phyloP scores from a whole-genome alignment of 2,329 filamentous ascomycete genomes.

The Raffaelea ambrosiae region DNA sequence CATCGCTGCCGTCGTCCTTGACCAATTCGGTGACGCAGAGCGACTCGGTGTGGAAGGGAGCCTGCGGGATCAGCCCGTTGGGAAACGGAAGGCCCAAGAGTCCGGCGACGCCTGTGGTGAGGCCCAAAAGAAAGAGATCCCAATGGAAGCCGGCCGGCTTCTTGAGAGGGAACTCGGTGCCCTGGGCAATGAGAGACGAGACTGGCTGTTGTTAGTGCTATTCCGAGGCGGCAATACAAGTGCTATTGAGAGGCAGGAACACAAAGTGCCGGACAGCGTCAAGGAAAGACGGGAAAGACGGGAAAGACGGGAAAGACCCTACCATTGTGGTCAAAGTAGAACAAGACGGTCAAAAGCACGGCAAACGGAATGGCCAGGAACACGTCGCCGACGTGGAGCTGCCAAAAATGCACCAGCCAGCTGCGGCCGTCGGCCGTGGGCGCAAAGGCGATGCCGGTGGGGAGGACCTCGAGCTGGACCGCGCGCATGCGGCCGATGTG shows the following conservation, averaged over 20 bases:
- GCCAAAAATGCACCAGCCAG: constrained; percentile 80
- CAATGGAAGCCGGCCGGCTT: constrained; percentile 82
- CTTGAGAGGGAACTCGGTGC: constrained; percentile 70
- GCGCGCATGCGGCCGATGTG: constrained; percentile 75
- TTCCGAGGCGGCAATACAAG: too few relatives aligned
- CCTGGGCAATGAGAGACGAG: constrained; percentile 74
- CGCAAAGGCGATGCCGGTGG: constrained; percentile 68
- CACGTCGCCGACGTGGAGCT: constrained; percentile 61
- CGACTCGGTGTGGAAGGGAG: constrained; percentile 71
- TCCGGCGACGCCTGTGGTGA: constrained; percentile 68
- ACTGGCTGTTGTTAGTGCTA: too few relatives aligned
- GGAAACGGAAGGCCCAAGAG: constrained; percentile 72
- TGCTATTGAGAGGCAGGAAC: too few relatives aligned
- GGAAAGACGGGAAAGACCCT: constrained; percentile 14
- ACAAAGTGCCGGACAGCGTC: too few relatives aligned
- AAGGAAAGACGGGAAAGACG: too few relatives aligned
- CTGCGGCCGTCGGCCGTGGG: constrained; percentile 60
- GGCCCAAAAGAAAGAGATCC: constrained; percentile 72
- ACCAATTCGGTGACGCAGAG: constrained; percentile 60
- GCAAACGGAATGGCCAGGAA: constrained; percentile 87
- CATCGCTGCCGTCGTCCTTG: constrained; percentile 22
- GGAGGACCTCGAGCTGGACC: constrained; percentile 61
- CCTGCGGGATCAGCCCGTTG: constrained; percentile 76
- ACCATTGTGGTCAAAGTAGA: constrained; percentile 89
- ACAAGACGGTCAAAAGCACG: constrained; percentile 70